phyloP scores from a whole-genome alignment of 805 yeast genomes.

The Ogataea nitratoaversa region DNA sequence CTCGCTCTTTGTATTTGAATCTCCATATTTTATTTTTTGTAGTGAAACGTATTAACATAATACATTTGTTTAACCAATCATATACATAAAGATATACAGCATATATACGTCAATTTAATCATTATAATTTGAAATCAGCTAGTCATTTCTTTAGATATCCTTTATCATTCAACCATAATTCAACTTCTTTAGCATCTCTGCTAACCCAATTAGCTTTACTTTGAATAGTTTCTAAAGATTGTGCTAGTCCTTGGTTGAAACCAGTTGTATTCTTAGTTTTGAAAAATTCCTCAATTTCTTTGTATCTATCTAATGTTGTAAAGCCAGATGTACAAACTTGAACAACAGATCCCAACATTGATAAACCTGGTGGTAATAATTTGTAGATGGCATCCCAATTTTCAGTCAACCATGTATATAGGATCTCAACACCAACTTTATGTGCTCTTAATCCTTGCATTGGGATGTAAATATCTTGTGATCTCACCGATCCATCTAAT shows the following conservation, averaged over 20 bases:
- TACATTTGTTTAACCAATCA: too few relatives aligned
- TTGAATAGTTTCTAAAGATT: slow-evolving; percentile 53
- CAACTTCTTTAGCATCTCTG: slow-evolving; percentile 45
- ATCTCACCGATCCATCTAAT: slow-evolving; percentile 67
- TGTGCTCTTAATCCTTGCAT: slow-evolving; percentile 67
- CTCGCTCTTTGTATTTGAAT: too few relatives aligned
- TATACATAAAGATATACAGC: too few relatives aligned
- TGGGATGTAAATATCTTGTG: slow-evolving; percentile 50
- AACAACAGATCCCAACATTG: slow-evolving; percentile 77
- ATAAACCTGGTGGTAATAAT: slow-evolving; percentile 73
- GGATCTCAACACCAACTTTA: slow-evolving; percentile 58
- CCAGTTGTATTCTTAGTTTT: slow-evolving; percentile 47
- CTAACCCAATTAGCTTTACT: slow-evolving; percentile 51
- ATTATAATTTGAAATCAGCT: neutral
- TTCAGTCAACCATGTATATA: slow-evolving; percentile 65
- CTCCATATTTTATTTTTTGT: too few relatives aligned
- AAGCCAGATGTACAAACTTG: slow-evolving; percentile 46
- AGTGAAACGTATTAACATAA: too few relatives aligned
- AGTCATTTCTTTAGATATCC: slow-evolving; percentile 17
- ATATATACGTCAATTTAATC: too few relatives aligned
- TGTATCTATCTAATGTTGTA: slow-evolving; percentile 36
- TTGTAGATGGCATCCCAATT: slow-evolving; percentile 71
- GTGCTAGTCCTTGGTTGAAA: slow-evolving; percentile 54
- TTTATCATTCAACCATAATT: slow-evolving; percentile 38
- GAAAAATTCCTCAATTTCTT: slow-evolving; percentile 46